Evolutionary conservation across 768 basidiomycete species (phyloP).

Genomic region (Leccinum subtestaceum): DNA sequence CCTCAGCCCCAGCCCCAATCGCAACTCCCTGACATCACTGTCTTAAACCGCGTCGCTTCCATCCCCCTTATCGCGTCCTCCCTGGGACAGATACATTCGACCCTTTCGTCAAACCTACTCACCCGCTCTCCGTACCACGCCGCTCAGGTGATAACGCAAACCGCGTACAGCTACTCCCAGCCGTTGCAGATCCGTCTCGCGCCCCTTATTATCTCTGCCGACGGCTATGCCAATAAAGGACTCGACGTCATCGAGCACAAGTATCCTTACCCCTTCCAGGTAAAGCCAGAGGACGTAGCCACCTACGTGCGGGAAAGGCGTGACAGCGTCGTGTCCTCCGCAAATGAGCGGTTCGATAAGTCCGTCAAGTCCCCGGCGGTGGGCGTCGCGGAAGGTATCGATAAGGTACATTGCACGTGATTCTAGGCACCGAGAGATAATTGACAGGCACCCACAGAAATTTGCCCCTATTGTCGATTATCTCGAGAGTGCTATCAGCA

Average conservation of each 20-base stretch:
- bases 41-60: slow-evolving; percentile 60
- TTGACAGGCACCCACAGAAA: slow-evolving; percentile 38
- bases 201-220: slow-evolving; percentile 60
- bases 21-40: slow-evolving; percentile 52
- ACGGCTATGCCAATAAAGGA: slow-evolving; percentile 70
- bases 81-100: slow-evolving; percentile 55
- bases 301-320: slow-evolving; percentile 55
- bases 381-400: slow-evolving; percentile 63
- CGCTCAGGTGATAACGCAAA: slow-evolving; percentile 57
- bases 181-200: slow-evolving; percentile 65
- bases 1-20: slow-evolving; percentile 17
- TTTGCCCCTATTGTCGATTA: slow-evolving; percentile 76
- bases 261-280: slow-evolving; percentile 75
- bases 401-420: slow-evolving; percentile 53
- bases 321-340: slow-evolving; percentile 50
- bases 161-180: slow-evolving; percentile 60
- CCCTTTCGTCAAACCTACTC: slow-evolving; percentile 56
- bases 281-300: slow-evolving; percentile 68
- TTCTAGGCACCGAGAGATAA: slow-evolving; percentile 8
- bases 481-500: slow-evolving; percentile 59
- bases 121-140: slow-evolving; percentile 65
- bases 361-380: slow-evolving; percentile 61
- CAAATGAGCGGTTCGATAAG: slow-evolving; percentile 65
- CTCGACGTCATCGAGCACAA: slow-evolving; percentile 70
- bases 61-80: slow-evolving; percentile 73